Evolutionary conservation across 345 rosid species (phyloP).

Genomic region (Eucalyptus polybractea): DNA sequence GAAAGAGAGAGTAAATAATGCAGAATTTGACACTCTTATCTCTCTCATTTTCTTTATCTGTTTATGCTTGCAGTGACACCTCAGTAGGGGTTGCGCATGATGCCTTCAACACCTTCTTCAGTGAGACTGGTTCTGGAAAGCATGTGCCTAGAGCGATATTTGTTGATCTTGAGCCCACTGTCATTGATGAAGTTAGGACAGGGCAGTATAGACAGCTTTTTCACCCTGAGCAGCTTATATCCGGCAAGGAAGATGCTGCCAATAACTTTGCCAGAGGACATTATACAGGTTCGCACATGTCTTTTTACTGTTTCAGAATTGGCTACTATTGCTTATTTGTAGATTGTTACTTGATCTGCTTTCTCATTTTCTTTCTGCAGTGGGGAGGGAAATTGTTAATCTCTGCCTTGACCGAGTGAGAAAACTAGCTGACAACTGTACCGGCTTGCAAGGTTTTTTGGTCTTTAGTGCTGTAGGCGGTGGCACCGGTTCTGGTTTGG

Average conservation of each 20-base stretch:
- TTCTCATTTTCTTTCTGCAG: slow-evolving; percentile 19
- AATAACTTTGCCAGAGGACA: slow-evolving; percentile 94
- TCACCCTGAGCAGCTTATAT: slow-evolving; percentile 89
- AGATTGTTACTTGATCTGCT: background rate
- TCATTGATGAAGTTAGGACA: slow-evolving; percentile 72
- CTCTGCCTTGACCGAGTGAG: slow-evolving; percentile 71
- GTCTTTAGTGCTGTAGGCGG: slow-evolving; percentile 73
- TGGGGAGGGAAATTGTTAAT: slow-evolving; percentile 82
- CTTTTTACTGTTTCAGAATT: background rate
- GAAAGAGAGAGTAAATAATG: background rate
- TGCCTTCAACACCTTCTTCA: slow-evolving; percentile 88
- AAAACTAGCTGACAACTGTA: slow-evolving; percentile 78
- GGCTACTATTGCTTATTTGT: background rate
- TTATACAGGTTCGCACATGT: slow-evolving; percentile 42
- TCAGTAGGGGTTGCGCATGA: slow-evolving; percentile 42
- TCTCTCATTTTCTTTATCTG: background rate
- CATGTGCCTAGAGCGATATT: slow-evolving; percentile 86
- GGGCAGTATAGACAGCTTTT: slow-evolving; percentile 76
- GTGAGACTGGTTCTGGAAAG: slow-evolving; percentile 85
- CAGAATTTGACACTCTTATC: background rate
- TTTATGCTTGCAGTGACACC: slow-evolving; percentile 40
- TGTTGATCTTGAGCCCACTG: slow-evolving; percentile 80
- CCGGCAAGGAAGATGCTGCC: slow-evolving; percentile 91
- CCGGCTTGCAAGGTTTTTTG: slow-evolving; percentile 82
- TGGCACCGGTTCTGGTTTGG: slow-evolving; percentile 83